These are phyloP conservation scores for Lyophyllum semitale DNA, from an alignment of 768 basidiomycete species.

Conservation along the genomic window DNA sequence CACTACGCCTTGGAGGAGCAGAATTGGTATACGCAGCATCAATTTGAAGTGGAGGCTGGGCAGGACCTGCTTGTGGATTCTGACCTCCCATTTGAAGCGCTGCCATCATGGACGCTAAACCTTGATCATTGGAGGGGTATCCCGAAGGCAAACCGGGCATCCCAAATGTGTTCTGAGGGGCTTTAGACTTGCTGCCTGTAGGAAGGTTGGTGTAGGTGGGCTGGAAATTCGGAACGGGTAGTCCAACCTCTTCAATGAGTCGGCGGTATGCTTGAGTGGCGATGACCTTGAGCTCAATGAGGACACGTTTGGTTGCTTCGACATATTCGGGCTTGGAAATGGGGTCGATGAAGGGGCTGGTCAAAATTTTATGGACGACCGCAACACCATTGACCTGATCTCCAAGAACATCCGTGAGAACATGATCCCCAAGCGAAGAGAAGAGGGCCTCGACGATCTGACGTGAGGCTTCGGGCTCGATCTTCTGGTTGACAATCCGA, in stretches of 20 bases:
- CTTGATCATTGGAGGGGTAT: conserved; percentile 82
- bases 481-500: conserved; percentile 95
- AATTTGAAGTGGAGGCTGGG: conserved; percentile 59
- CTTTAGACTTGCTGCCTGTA: conserved; percentile 62
- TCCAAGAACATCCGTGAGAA: conserved; percentile 89
- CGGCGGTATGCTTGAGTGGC: conserved; percentile 94
- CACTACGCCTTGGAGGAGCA: conserved; percentile 38
- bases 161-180: conserved; percentile 56
- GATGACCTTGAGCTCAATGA: conserved; percentile 90
- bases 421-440: conserved; percentile 85
- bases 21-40: conserved; percentile 59
- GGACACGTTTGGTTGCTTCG: conserved; percentile 86
- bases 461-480: conserved; percentile 84
- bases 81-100: conserved; percentile 89
- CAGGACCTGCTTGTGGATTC: conserved; percentile 78
- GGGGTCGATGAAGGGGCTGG: conserved; percentile 81
- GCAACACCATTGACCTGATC: conserved; percentile 97
- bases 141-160: conserved; percentile 79
- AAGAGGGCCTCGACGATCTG: conserved; percentile 91
- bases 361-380: conserved; percentile 89
- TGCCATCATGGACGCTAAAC: conserved; percentile 91
- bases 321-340: conserved; percentile 67
- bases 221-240: conserved; percentile 87
- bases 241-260: conserved; percentile 91
- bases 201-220: conserved; percentile 72